A percentile compares a stretch with the other conserved stretches of the same genome.
phyloP scores from a whole-genome alignment of 495 filamentous ascomycete genomes.

The Penicillium bialowiezense region DNA sequence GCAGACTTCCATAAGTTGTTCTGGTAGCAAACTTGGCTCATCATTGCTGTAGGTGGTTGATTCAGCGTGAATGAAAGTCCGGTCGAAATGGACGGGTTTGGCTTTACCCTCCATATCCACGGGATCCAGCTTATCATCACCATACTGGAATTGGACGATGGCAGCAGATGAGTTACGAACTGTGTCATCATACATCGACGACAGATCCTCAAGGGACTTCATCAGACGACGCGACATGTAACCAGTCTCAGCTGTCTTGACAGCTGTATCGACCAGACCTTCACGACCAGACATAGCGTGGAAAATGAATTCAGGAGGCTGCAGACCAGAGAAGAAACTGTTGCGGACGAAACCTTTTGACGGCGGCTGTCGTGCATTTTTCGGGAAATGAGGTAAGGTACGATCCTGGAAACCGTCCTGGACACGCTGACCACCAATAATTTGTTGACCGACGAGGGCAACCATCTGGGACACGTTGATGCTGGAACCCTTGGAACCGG shows the following conservation, averaged over 20 bases:
- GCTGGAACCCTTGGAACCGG: conserved; percentile 90
- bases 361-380: conserved; percentile 82
- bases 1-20: conserved; percentile 67
- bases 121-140: conserved; percentile 91
- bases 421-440: conserved; percentile 91
- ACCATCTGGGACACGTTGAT: conserved; percentile 99
- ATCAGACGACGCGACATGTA: conserved; percentile 98
- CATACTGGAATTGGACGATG: conserved; percentile 95
- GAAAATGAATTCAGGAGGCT: conserved; percentile 91
- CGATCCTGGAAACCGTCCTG: conserved; percentile 95
- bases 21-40: conserved; percentile 65
- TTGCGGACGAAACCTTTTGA: conserved; percentile 97
- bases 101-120: conserved; percentile 97
- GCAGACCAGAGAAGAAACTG: conserved; percentile 93
- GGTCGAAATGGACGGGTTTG: conserved; percentile 87
- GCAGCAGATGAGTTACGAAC: conserved; percentile 82
- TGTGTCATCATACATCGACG: conserved; percentile 87
- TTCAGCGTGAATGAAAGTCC: conserved; percentile 85
- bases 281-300: conserved; percentile 98
- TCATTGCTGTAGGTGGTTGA: conserved; percentile 72
- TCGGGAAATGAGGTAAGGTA: conserved; percentile 91
- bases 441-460: conserved; percentile 94
- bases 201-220: conserved; percentile 96
- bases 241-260: conserved; percentile 97
- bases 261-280: conserved; percentile 98